phyloP scores from a whole-genome alignment of 495 filamentous ascomycete species.

The Bacidia rubella region DNA sequence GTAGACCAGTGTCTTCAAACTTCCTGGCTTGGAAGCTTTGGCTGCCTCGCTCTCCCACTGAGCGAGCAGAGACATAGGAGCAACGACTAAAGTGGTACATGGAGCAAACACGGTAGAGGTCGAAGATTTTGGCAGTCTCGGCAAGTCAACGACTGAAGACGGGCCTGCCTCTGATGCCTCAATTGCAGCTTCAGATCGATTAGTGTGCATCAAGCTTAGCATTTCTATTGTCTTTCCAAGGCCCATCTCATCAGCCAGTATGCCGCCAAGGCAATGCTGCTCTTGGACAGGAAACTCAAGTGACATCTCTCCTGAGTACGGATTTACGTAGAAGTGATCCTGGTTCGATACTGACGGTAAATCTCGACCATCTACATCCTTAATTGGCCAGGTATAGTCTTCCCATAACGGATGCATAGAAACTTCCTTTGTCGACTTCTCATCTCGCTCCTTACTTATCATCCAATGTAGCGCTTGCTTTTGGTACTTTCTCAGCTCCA shows the following conservation, averaged over 20 bases:
- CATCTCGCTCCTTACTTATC: slow-evolving; percentile 78
- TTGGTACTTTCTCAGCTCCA: slow-evolving; percentile 84
- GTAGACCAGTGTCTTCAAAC: slow-evolving; percentile 73
- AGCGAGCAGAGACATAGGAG: slow-evolving; percentile 82
- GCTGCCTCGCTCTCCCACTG: slow-evolving; percentile 95
- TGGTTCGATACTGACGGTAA: slow-evolving; percentile 49
- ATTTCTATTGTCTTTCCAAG: slow-evolving; percentile 96
- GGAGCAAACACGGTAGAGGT: slow-evolving; percentile 51
- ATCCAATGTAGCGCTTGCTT: slow-evolving; percentile 94
- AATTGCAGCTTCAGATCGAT: slow-evolving; percentile 46
- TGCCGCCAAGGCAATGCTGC: slow-evolving; percentile 85
- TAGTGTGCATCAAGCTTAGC: slow-evolving; percentile 81
- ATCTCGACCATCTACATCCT: slow-evolving; percentile 72
- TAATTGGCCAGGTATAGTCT: slow-evolving; percentile 78
- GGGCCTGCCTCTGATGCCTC: slow-evolving; percentile 18
- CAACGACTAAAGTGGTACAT: slow-evolving; percentile 85
- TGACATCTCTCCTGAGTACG: slow-evolving; percentile 91
- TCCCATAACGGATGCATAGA: slow-evolving; percentile 99
- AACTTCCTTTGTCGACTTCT: slow-evolving; percentile 43
- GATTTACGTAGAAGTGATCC: slow-evolving; percentile 81
- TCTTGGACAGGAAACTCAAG: slow-evolving; percentile 84
- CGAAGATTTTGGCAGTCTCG: slow-evolving; percentile 42
- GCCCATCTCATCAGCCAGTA: slow-evolving; percentile 86
- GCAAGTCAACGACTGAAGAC: slow-evolving; percentile 39
- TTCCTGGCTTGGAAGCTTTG: slow-evolving; percentile 70